Evolutionary conservation across 306 rosid genomes (phyloP), one percentile per base, ranked within the genome.

Genomic region (Inga oerstediana): DNA sequence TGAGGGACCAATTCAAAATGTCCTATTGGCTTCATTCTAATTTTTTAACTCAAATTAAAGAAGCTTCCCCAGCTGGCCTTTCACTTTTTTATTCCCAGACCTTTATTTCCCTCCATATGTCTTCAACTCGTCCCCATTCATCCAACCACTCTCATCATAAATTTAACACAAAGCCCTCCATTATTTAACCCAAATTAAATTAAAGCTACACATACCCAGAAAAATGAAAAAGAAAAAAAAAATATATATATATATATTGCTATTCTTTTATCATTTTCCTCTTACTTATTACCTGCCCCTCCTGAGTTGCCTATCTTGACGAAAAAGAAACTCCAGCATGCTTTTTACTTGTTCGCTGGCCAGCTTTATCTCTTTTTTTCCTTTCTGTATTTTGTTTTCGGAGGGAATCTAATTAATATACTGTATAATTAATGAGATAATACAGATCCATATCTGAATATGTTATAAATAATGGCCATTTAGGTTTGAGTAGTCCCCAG

Each of bases 11-110:
- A 61, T 88, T 90, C 89, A 78, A 87, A 74, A 76, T 75, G 76
- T 79, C 75, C 69, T 83, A 51, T 87, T 56, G 24, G n/a, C 49
- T 79, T 58, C 79, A 22, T 82, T 66, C 83, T 62, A 15, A 77
- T 81, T 61, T 84, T 49, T 81, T 65, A 79, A 77, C 80, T 41
- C 74, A 45, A 48, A 30, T 5, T 4, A 62, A 64, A 76, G 79
- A 86, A 74, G 80, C 65, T 75, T 54, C 58, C 32, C 76, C 82
- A 86, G 94, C 97, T 90, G 92, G 89, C 93, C 68, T 66, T 20
- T 27, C 69, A 78, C 82, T 83, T 80, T 84, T 49, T 51, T 56
- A 10, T 56, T n/a, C 46, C 41, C 19, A 54, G 78, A 48, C 34
- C 46, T 83, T 81, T 58, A 58, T 19, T 20, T 84, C 81, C 78